Evolutionary conservation across 2,329 filamentous ascomycete genomes (phyloP).

Genomic region (Aspergillus brasiliensis): DNA sequence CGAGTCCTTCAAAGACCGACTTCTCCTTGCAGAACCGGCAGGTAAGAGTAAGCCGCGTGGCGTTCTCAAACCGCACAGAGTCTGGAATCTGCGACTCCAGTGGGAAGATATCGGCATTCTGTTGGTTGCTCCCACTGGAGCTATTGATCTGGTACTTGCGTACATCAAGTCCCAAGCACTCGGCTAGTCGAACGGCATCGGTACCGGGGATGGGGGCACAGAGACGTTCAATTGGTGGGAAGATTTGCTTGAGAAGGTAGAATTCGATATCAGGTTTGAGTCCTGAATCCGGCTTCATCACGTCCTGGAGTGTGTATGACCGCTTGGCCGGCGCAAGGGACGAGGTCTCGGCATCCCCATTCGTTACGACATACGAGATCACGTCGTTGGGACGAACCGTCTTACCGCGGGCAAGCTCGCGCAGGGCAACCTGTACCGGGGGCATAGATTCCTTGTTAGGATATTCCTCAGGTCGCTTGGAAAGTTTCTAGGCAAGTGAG

Average conservation of each 20-base stretch:
- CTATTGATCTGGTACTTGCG: conserved; percentile 78
- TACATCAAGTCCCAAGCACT: conserved; percentile 89
- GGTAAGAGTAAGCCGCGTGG: conserved; percentile 72
- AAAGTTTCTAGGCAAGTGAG: conserved; percentile 66
- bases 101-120: conserved; percentile 75
- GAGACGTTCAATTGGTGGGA: conserved; percentile 94
- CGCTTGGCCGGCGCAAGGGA: conserved; percentile 74
- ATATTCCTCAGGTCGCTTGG: conserved; percentile 90
- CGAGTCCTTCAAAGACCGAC: conserved; percentile 76
- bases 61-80: conserved; percentile 82
- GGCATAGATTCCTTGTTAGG: conserved; percentile 95
- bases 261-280: conserved; percentile 92
- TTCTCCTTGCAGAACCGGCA: conserved; percentile 78
- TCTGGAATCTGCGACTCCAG: conserved; percentile 95
- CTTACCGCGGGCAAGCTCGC: conserved; percentile 84
- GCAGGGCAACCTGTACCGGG: conserved; percentile 90
- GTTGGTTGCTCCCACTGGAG: conserved; percentile 53
- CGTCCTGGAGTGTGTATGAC: conserved; percentile 82
- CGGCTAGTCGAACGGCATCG: conserved; percentile 83
- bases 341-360: conserved; percentile 63
- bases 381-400: conserved; percentile 90
- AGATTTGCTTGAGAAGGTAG: conserved; percentile 97
- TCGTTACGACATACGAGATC: conserved; percentile 90
- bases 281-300: conserved; percentile 72
- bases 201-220: conserved; percentile 95